Conservation (phyloP, 1,139 yeast genomes). For the Ogataea hybrid region DNA sequence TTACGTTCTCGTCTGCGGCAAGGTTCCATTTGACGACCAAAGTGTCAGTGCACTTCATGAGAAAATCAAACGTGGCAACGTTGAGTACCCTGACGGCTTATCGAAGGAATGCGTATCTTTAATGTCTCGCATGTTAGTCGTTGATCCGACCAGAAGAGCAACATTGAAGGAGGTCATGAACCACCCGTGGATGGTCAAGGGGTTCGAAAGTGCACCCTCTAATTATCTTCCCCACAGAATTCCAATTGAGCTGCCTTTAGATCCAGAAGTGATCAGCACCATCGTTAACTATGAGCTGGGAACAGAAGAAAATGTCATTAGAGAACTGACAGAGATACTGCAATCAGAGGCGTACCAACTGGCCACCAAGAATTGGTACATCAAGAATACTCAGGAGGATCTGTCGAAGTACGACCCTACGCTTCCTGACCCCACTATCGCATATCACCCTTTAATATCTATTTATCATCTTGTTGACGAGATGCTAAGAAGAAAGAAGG, state of each 20-base stretch:
- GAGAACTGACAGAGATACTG: conserved; percentile 57
- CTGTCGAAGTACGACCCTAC: conserved; percentile 25
- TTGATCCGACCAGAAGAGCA: conserved; percentile 81
- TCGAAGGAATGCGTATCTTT: conserved; percentile 83
- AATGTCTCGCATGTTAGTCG: conserved; percentile 86
- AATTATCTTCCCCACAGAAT: conserved; percentile 72
- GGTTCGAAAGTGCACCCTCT: conserved; percentile 73
- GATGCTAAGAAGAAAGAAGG: conserved; percentile 67
- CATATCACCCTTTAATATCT: conserved; percentile 85
- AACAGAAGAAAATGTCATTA: conserved; percentile 53
- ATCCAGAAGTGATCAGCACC: conserved; percentile 64
- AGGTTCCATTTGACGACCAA: conserved; percentile 97
- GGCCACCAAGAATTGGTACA: conserved; percentile 66
- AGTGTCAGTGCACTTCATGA: conserved; percentile 91
- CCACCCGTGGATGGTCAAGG: conserved; percentile 96
- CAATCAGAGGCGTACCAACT: conserved; percentile 66
- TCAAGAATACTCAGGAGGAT: conserved; percentile 29
- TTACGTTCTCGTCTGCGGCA: conserved; percentile 93
- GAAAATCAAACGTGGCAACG: conserved; percentile 88
- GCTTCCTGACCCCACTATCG: conserved; percentile 74
- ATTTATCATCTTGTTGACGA: conserved; percentile 86
- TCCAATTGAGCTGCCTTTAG: conserved; percentile 75
- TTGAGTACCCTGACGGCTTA: conserved; percentile 84
- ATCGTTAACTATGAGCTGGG: conserved; percentile 85
- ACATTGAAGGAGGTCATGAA: conserved; percentile 71